phyloP scores from a whole-genome alignment of 1,284 basidiomycete genomes.

The Boletellus deceptivus region DNA sequence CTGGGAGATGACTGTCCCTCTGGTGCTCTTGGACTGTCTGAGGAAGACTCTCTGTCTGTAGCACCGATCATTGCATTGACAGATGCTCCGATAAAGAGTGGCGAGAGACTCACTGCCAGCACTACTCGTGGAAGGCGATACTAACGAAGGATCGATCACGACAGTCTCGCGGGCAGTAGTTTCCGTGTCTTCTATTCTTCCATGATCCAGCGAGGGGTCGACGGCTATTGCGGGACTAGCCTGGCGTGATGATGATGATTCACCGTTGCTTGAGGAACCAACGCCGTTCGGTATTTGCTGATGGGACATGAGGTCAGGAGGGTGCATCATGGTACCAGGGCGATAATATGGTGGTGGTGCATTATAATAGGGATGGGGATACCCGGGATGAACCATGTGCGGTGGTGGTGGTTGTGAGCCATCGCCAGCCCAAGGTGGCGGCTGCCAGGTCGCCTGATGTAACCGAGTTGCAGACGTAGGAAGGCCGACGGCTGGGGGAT shows the following conservation, averaged over 20 bases:
- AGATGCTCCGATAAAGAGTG: constrained; percentile 21
- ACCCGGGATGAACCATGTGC: constrained; percentile 39
- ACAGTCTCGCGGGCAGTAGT: constrained; percentile 21
- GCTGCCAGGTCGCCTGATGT: constrained; percentile 43
- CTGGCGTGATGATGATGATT: constrained; percentile 30
- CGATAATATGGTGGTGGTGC: constrained; percentile 51
- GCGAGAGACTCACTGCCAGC: constrained; percentile 17
- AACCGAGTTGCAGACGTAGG: constrained; percentile 54
- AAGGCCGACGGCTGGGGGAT: constrained; percentile 37
- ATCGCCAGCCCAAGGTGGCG: constrained; percentile 36
- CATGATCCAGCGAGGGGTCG: constrained; percentile 25
- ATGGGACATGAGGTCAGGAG: constrained; percentile 11
- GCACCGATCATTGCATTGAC: constrained; percentile 27
- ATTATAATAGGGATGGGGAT: constrained; percentile 45
- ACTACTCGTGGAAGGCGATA: constrained; percentile 23
- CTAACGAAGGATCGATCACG: constrained; percentile 42
- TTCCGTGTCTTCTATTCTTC: constrained; percentile 15
- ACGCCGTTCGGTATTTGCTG: constrained; percentile 18
- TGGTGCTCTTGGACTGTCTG: constrained; percentile 7
- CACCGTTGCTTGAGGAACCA: constrained; percentile 22
- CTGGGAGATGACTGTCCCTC: constrained; percentile 10
- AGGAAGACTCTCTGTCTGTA: constrained; percentile 22
- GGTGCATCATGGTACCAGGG: constrained; percentile 31
- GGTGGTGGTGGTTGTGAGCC: constrained; percentile 29
- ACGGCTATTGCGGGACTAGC: constrained; percentile 27